Evolutionary conservation across 2,329 filamentous ascomycete genomes (phyloP).

Genomic region (Zasmidium angulare): DNA sequence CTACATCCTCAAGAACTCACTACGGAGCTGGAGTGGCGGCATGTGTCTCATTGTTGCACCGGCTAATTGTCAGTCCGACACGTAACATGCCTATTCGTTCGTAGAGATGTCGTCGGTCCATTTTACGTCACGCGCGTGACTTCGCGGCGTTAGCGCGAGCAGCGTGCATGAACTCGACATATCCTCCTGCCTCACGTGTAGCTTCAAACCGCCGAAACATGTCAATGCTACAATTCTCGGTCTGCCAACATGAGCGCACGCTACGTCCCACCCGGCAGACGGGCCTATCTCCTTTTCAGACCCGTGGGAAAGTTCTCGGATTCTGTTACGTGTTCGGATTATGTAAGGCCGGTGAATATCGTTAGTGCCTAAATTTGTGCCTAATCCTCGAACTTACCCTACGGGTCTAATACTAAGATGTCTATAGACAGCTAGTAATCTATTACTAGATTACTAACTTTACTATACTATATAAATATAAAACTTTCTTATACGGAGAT

Average conservation of each 20-base stretch:
- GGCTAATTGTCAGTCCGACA: no score
- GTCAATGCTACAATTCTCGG: no score
- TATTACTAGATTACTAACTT: not conserved
- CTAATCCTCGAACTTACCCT: not conserved
- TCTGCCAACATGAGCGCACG: not conserved
- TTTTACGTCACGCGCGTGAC: not conserved
- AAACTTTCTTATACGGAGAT: not conserved
- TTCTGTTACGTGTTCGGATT: not conserved
- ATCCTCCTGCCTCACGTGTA: no score
- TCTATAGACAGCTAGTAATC: not conserved
- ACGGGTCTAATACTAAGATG: not conserved
- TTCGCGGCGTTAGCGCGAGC: not conserved
- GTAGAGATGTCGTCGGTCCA: not conserved
- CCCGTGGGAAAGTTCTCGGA: not conserved
- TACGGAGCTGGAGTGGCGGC: no score
- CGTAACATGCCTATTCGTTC: no score
- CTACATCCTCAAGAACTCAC: no score
- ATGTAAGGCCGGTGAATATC: not conserved
- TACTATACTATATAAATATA: not conserved
- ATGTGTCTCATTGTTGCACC: no score
- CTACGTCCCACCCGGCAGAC: not conserved
- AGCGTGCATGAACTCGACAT: not conserved
- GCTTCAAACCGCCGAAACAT: no score
- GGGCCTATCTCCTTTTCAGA: not conserved
- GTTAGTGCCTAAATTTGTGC: not conserved